Evolutionary conservation across 352 stramenopile species (phyloP).

Genomic region (Bremia lactucae): DNA sequence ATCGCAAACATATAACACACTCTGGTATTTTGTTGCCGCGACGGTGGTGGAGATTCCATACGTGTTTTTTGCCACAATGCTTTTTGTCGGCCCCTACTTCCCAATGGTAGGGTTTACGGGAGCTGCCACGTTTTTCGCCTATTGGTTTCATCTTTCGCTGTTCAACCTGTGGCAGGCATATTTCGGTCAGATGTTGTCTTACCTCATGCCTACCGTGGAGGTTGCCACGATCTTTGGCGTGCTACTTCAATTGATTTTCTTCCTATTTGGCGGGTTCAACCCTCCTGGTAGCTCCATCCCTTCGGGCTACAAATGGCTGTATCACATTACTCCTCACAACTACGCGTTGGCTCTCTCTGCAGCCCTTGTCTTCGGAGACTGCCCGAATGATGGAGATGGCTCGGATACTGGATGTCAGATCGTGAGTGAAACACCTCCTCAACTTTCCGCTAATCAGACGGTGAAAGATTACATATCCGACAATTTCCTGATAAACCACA

Average conservation of each 20-base stretch:
- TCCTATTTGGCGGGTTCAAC: conserved; percentile 13
- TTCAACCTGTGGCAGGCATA: conserved; percentile 15
- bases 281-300: conserved; percentile 6
- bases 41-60: conserved; percentile 38
- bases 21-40: conserved; percentile 15
- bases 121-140: conserved; percentile 6
- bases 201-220: conserved; percentile 22
- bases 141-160: conserved; percentile 10
- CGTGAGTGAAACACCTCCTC: conserved; percentile 19
- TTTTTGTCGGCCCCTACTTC: conserved; percentile 11
- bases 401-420: conserved; percentile 19
- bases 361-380: conserved; percentile 10
- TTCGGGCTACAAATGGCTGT: conserved; percentile 10
- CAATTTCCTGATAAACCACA: conserved; percentile 29
- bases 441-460: conserved; percentile 14
- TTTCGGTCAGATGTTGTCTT: conserved; percentile 21
- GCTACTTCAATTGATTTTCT: conserved; percentile 11
- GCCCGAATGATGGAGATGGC: conserved; percentile 12
- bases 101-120: conserved; percentile 16
- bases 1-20: conserved; percentile 34
- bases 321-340: conserved; percentile 13
- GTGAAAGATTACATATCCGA: conserved; percentile 25
- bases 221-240: conserved; percentile 35
- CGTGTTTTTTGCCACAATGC: conserved; percentile 8
- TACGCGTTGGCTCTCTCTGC: conserved; percentile 5